A percentile compares a stretch with the other conserved stretches of the same genome.
These are phyloP conservation scores for Cladosporium sp. DNA, from an alignment of 2,329 filamentous ascomycete species.

Conservation along the genomic window DNA sequence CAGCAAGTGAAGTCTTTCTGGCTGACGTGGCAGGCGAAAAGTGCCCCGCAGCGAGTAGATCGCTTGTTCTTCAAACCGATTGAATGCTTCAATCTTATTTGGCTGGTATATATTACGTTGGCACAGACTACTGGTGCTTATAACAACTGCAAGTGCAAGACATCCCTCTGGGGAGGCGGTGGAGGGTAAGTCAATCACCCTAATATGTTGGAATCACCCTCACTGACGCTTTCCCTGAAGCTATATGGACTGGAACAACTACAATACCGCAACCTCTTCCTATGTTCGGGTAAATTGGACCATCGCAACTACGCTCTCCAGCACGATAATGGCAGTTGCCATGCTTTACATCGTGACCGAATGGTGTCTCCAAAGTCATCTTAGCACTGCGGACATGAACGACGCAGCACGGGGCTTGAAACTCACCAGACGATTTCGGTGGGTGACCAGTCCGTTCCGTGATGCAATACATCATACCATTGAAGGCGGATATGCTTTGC, in stretches of 20 bases:
- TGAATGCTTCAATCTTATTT: conserved; percentile 35
- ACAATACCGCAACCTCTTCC: conserved; percentile 28
- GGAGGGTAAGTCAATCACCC: conserved; percentile 13
- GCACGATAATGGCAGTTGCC: conserved; percentile 27
- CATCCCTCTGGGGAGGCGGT: conserved; percentile 33
- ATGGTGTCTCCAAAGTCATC: conserved; percentile 37
- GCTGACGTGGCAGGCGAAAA: conserved; percentile 1
- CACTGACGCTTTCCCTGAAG: conserved; percentile 15
- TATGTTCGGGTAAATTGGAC: conserved; percentile 32
- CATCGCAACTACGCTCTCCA: conserved; percentile 29
- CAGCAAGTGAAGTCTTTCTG: neutral
- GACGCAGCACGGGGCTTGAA: conserved; percentile 16
- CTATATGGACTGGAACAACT: conserved; percentile 39
- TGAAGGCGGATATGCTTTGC: conserved; percentile 1
- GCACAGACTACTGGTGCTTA: conserved; percentile 41
- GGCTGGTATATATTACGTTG: conserved; percentile 36
- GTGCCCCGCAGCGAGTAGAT: conserved; percentile 16
- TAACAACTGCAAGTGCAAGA: conserved; percentile 41
- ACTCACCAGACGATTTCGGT: conserved; percentile 15
- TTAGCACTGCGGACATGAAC: conserved; percentile 26
- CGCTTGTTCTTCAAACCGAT: conserved; percentile 30
- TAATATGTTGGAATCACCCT: neutral
- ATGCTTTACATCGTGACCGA: conserved; percentile 37
- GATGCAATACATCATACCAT: neutral
- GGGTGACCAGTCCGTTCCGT: conserved; percentile 8